Evolutionary conservation across 2,329 filamentous ascomycete genomes (phyloP), one percentile per base, ranked within the genome.

Genomic region (Xylaria sp.): DNA sequence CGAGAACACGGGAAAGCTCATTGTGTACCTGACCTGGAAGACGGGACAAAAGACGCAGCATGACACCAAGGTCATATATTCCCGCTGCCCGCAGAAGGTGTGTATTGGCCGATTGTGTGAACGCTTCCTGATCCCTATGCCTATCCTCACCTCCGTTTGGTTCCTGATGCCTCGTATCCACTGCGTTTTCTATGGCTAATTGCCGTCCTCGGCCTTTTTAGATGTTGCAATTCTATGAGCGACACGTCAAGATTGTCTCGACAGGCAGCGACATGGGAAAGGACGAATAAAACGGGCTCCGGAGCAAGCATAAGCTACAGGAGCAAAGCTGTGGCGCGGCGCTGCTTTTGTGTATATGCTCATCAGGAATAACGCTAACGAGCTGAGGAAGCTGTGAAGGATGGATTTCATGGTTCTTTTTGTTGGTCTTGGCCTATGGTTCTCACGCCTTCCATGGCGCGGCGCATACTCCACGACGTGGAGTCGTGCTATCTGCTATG

Each of bases 41-140:
- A 89, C 91, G 69, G 89, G 89, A 9, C 84, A 88, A 57, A 94
- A 93, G 82, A 92, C 91, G 0, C 90, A 92, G 76, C 92, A 95
- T 75, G 85, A 88, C 10, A 89, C 92, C 18, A 79, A 84, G 23
- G 85, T 90, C 15, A 86, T 94, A 8, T 92, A 94, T 75, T 86
- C 89, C 75, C 90, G 93, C 74, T 94, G 92, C 73, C 93, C 93
- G 0, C 92, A 95, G 77, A 92, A 91, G 86, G 91, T 91, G 78
- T 65, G 82, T 69, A 58, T 28, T 56, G 54, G 13, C 23, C 9
- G 3, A 25, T 41, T 57, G 15, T 52, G 3, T 41, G 3, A 37
- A n/a, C 8, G 18, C 32, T 23, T 37, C 4, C 10, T 48, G 4
- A 54, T 41, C 39, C 44, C 32, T 18, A 37, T 52, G 8, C 39